Conservation (phyloP, 805 yeast species). For the Saturnispora bothae region DNA sequence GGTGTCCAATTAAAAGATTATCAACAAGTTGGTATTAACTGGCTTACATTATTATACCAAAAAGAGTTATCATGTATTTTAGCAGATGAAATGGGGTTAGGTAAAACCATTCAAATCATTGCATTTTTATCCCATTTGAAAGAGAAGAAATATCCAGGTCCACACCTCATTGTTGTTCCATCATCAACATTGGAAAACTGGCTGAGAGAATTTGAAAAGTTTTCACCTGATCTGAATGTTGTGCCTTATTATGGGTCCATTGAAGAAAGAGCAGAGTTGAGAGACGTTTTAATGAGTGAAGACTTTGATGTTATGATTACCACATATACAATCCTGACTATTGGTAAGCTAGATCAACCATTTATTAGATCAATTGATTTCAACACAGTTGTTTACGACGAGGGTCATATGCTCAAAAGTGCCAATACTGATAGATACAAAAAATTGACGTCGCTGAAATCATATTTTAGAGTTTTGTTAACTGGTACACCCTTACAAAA, state of each 20-base stretch:
- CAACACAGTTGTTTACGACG: conserved; percentile 89
- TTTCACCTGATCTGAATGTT: conserved; percentile 71
- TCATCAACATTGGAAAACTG: conserved; percentile 95
- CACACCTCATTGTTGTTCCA: conserved; percentile 92
- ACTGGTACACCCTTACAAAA: conserved; percentile 98
- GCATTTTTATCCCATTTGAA: conserved; percentile 81
- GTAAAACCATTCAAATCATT: conserved; percentile 94
- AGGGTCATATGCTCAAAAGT: conserved; percentile 94
- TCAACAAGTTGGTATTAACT: conserved; percentile 95
- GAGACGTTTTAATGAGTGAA: conserved; percentile 53
- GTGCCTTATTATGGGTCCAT: conserved; percentile 93
- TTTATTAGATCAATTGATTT: conserved; percentile 68
- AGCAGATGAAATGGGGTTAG: conserved; percentile 98
- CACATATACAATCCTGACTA: conserved; percentile 86
- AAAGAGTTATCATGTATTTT: conserved; percentile 79
- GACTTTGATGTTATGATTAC: conserved; percentile 85
- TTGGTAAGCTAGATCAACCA: conserved; percentile 68
- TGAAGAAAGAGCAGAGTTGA: conserved; percentile 71
- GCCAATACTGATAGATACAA: conserved; percentile 77
- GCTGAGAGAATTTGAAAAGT: conserved; percentile 87
- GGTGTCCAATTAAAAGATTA: conserved; percentile 70
- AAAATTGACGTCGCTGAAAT: conserved; percentile 75
- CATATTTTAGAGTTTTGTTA: conserved; percentile 72
- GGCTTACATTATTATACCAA: conserved; percentile 75
- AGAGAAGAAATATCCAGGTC: conserved; percentile 50